Evolutionary conservation across 306 rosid genomes (phyloP).

Genomic region (Lotus japonicus): DNA sequence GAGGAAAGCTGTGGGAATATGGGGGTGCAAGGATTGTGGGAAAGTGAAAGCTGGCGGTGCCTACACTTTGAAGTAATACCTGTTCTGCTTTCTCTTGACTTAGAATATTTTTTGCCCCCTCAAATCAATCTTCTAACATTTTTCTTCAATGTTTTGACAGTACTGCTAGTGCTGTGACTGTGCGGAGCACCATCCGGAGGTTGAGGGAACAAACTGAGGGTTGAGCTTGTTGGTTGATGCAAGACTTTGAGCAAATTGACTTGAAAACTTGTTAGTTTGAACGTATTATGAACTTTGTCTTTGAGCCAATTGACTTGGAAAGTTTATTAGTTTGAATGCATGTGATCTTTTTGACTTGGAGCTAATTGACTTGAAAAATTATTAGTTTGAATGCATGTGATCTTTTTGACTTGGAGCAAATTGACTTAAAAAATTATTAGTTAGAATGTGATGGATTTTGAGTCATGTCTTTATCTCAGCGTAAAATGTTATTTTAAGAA

Average conservation of each 20-base stretch:
- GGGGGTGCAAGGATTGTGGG: conserved; percentile 93
- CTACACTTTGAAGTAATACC: conserved; percentile 65
- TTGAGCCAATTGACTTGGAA: no score
- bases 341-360: no score
- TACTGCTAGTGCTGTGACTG: conserved; percentile 78
- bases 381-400: no score
- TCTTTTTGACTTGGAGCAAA: no score
- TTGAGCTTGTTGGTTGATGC: conserved; percentile 24
- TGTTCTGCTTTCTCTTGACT: background rate
- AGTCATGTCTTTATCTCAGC: no score
- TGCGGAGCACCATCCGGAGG: conserved; percentile 74
- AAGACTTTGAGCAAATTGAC: conserved; percentile 2
- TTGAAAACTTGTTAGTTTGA: background rate
- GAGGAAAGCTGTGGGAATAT: conserved; percentile 83
- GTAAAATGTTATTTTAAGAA: no score
- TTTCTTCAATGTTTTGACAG: conserved; percentile 30
- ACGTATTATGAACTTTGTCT: background rate
- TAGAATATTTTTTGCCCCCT: background rate
- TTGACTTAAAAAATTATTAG: no score
- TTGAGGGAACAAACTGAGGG: conserved; percentile 81
- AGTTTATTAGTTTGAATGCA: no score
- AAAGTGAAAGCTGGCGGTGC: conserved; percentile 87
- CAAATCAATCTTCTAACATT: background rate
- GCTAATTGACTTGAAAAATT: no score
- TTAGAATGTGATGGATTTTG: no score